phyloP scores from a whole-genome alignment of 495 filamentous ascomycete genomes.

The Penicillium subrubescens region DNA sequence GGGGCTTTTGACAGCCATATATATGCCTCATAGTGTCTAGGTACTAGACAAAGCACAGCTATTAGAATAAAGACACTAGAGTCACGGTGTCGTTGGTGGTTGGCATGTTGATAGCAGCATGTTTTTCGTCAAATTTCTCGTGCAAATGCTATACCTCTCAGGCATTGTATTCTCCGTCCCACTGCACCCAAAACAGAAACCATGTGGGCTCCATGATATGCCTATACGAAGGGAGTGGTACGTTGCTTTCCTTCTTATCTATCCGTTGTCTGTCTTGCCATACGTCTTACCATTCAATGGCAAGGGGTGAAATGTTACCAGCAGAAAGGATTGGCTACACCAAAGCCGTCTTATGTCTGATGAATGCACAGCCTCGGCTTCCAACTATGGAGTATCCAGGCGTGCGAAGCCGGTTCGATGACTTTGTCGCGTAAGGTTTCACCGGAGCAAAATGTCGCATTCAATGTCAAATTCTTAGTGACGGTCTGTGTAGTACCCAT shows the following conservation, averaged over 20 bases:
- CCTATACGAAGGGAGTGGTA: constrained; percentile 9
- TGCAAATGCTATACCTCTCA: neutral
- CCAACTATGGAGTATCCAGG: constrained; percentile 48
- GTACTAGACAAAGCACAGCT: neutral
- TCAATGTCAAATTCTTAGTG: neutral
- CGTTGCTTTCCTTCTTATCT: neutral
- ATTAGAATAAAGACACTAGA: neutral
- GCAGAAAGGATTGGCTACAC: constrained; percentile 46
- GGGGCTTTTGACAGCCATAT: neutral
- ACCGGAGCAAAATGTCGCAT: neutral
- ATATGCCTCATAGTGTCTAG: neutral
- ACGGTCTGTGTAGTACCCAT: constrained; percentile 36
- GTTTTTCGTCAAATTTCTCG: neutral
- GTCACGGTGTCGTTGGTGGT: neutral
- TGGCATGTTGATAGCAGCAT: neutral
- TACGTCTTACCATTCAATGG: neutral
- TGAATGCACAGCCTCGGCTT: constrained; percentile 42
- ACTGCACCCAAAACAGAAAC: neutral
- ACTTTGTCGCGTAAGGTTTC: constrained; percentile 52
- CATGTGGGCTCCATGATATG: neutral
- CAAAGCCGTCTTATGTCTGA: constrained; percentile 50
- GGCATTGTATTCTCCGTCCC: neutral
- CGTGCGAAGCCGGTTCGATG: constrained; percentile 52
- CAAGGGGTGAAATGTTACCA: constrained; percentile 42
- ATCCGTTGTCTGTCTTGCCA: neutral